Base-by-base conservation (phyloP, 163 green algal species). In the Picocystis sp. region DNA sequence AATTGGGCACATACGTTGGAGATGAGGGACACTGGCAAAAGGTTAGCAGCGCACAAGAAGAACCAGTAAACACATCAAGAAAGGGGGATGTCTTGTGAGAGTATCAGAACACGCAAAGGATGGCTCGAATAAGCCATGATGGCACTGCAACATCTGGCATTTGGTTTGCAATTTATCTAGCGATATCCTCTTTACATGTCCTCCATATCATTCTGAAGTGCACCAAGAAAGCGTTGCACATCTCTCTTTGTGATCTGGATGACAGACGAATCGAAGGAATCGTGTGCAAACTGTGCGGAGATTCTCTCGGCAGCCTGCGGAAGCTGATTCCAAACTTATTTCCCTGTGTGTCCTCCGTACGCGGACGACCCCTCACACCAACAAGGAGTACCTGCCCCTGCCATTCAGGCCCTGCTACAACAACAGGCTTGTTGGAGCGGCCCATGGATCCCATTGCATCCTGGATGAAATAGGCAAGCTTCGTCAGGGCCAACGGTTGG, bases 401-500 rank as follows among this genome's bases (percentile, higher is more conserved):
- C 47, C 35, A 35, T 35, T 54, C 38, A 9, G 47, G 47, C 3
- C 47, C 47, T 19, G 41, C 47, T 33, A 54, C 34, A 14, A 54
- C 47, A 19, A 54, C 47, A 35, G 47, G 47, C 47, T 54, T 54
- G 47, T 54, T 15, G 47, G n/a, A 34, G 11, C 42, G 33, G 19
- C 42, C 29, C 53, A 59, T 59, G 29, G 42, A 24, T 21, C 25
- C 29, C 14, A 58, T 46, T n/a, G 51, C 58, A 22, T 65, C 60
- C 57, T 64, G 54, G 15, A 64, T 29, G 47, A 65, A 67, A 45
- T 59, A 45, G 33, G 60, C 60, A 13, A 67, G 53, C 21, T 47
- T 53, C 1, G 41, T 24, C 11, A 67, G 55, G 21, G 53, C 48
- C 10, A 67, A 24, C 15, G 60, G 60, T 24, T 67, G 60, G 12